These are phyloP conservation scores for Papiliotrema terrestris DNA, from an alignment of 1,284 basidiomycete genomes.

Conservation along the genomic window DNA sequence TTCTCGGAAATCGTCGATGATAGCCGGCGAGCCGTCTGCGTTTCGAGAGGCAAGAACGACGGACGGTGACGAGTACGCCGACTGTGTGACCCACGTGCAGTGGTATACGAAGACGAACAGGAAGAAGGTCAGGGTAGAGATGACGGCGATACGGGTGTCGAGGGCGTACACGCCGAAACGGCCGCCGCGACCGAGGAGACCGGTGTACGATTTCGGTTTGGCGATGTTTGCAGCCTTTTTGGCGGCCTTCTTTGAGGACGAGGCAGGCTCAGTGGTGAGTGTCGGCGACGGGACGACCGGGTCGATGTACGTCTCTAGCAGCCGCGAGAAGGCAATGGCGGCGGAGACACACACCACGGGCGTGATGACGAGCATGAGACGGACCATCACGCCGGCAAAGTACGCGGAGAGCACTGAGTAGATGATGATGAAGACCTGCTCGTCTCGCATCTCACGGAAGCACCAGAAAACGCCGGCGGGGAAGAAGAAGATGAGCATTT, in stretches of 20 bases:
- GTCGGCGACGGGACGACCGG: constrained; percentile 48
- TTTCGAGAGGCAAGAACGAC: constrained; percentile 84
- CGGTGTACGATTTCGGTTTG: constrained; percentile 18
- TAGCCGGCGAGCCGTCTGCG: constrained; percentile 82
- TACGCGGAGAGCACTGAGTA: constrained; percentile 95
- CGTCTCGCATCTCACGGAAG: constrained; percentile 91
- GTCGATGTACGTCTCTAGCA: constrained; percentile 86
- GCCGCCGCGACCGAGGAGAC: constrained; percentile 24
- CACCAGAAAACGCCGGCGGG: constrained; percentile 92
- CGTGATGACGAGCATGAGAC: constrained; percentile 53
- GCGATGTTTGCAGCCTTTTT: constrained; percentile 52
- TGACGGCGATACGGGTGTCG: constrained; percentile 74
- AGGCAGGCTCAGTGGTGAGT: constrained; percentile 6
- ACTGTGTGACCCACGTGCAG: constrained; percentile 94
- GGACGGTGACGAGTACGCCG: constrained; percentile 95
- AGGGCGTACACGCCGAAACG: constrained; percentile 73
- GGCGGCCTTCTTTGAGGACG: constrained; percentile 62
- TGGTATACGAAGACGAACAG: constrained; percentile 88
- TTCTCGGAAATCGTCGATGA: constrained; percentile 99
- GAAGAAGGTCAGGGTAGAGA: constrained; percentile 73
- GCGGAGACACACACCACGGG: constrained; percentile 62
- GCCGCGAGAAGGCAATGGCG: constrained; percentile 83
- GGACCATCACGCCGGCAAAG: constrained; percentile 99
- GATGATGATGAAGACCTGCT: constrained; percentile 98
- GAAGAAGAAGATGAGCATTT: constrained; percentile 97